Evolutionary conservation across 177 flowering plant genomes (phyloP).

Genomic region (Vitis hybrid): DNA sequence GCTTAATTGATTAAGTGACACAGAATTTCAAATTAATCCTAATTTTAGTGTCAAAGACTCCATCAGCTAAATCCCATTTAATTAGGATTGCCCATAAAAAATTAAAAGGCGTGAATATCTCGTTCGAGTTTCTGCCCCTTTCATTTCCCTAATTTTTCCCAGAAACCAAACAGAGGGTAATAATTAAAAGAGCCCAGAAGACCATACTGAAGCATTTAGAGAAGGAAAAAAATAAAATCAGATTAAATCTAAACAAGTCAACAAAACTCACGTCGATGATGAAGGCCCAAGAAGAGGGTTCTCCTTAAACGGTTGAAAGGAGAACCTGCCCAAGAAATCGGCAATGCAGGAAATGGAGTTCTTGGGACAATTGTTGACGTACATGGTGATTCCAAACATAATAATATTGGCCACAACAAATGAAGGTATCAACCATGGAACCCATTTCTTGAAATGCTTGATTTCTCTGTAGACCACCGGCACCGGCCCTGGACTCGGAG

Average conservation of each 20-base stretch:
- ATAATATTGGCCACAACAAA: conserved; percentile 47
- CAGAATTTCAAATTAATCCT: too few relatives aligned
- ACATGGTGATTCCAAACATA: conserved; percentile 53
- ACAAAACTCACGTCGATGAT: conserved; percentile 30
- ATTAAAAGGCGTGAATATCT: too few relatives aligned
- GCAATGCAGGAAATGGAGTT: conserved; percentile 47
- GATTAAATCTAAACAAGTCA: neutral
- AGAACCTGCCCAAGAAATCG: conserved; percentile 35
- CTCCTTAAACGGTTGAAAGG: conserved; percentile 50
- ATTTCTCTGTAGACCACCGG: conserved; percentile 18
- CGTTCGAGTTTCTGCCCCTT: neutral
- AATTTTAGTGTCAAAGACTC: neutral
- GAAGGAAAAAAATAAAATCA: neutral
- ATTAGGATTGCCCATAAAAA: too few relatives aligned
- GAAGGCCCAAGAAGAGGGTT: conserved; percentile 54
- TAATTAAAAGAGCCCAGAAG: neutral
- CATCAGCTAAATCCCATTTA: neutral
- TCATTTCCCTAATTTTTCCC: neutral
- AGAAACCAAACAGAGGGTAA: neutral
- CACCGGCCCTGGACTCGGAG: conserved; percentile 7
- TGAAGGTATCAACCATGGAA: conserved; percentile 48
- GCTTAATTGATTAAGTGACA: too few relatives aligned
- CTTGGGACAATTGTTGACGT: conserved; percentile 56
- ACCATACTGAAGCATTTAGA: neutral
- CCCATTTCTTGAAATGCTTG: conserved; percentile 43